Evolutionary conservation across 78 protist species (phyloP).

Genomic region (Cavenderia fasciculata): DNA sequence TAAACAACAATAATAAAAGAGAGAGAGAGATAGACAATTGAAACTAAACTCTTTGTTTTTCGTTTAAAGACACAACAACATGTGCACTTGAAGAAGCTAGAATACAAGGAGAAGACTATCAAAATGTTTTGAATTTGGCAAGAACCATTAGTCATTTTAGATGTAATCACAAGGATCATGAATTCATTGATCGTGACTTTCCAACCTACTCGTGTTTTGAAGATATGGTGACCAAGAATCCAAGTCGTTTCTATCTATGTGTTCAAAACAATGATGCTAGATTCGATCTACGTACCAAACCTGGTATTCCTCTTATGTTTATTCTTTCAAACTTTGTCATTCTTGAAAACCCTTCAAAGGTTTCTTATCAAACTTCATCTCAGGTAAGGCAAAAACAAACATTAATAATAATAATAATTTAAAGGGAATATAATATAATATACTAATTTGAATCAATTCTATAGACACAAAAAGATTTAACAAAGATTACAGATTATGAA

Average conservation of each 20-base stretch:
- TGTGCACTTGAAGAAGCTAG: slow-evolving; percentile 34
- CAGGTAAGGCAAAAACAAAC: background rate
- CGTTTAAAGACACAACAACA: slow-evolving; percentile 11
- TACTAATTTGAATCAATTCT: background rate
- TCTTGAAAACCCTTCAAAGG: slow-evolving; percentile 53
- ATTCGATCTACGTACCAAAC: slow-evolving; percentile 28
- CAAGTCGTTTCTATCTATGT: slow-evolving; percentile 3
- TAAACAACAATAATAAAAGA: background rate
- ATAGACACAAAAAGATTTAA: slow-evolving; percentile 39
- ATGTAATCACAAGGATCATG: slow-evolving; percentile 17
- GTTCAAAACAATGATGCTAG: slow-evolving; percentile 64
- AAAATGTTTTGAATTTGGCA: background rate
- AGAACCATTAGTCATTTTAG: slow-evolving; percentile 7
- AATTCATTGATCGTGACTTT: background rate
- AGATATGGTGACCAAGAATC: background rate
- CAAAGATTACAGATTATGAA: slow-evolving; percentile 5
- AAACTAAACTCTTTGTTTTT: background rate
- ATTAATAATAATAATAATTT: background rate
- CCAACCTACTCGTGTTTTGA: background rate
- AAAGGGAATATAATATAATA: background rate
- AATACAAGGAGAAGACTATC: slow-evolving; percentile 20
- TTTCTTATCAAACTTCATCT: background rate
- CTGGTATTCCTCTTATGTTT: slow-evolving; percentile 55
- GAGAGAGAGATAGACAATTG: background rate
- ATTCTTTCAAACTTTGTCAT: slow-evolving; percentile 44